phyloP scores from a whole-genome alignment of 345 rosid species.

The Rhizophora mangle region DNA sequence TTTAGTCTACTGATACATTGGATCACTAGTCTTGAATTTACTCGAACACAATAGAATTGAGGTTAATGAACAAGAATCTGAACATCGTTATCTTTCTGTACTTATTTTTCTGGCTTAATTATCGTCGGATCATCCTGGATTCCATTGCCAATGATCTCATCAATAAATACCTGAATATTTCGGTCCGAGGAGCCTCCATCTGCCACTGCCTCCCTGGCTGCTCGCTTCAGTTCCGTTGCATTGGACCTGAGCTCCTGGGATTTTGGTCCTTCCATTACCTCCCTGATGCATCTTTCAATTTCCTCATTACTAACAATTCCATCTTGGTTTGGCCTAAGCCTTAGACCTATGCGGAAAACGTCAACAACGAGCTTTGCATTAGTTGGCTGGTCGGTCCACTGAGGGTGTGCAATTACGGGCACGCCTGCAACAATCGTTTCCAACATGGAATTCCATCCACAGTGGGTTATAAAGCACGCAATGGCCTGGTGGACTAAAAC shows the following conservation, averaged over 20 bases:
- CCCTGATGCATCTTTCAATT: conserved; percentile 23
- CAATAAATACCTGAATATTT: conserved; percentile 41
- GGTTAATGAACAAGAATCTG: too few species aligned
- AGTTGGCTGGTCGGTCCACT: conserved; percentile 56
- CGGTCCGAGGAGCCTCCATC: conserved; percentile 42
- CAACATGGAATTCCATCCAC: conserved; percentile 56
- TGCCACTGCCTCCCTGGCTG: conserved; percentile 36
- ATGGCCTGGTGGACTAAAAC: conserved; percentile 40
- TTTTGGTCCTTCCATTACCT: conserved; percentile 22
- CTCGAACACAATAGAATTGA: too few species aligned
- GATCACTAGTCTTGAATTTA: too few species aligned
- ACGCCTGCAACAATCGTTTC: conserved; percentile 41
- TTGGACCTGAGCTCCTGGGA: conserved; percentile 19
- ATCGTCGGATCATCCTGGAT: not conserved
- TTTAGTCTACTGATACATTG: too few species aligned
- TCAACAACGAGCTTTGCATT: conserved; percentile 46
- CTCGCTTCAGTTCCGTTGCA: conserved; percentile 29
- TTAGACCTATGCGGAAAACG: conserved; percentile 42
- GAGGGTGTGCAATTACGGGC: conserved; percentile 47
- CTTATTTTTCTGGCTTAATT: too few species aligned
- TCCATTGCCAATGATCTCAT: conserved; percentile 29
- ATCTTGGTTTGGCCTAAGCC: conserved; percentile 25
- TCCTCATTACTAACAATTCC: conserved; percentile 31
- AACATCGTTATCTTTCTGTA: too few species aligned
- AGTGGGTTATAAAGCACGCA: conserved; percentile 48